Evolutionary conservation across 768 basidiomycete species (phyloP).

Genomic region (Termitomyces sp.): DNA sequence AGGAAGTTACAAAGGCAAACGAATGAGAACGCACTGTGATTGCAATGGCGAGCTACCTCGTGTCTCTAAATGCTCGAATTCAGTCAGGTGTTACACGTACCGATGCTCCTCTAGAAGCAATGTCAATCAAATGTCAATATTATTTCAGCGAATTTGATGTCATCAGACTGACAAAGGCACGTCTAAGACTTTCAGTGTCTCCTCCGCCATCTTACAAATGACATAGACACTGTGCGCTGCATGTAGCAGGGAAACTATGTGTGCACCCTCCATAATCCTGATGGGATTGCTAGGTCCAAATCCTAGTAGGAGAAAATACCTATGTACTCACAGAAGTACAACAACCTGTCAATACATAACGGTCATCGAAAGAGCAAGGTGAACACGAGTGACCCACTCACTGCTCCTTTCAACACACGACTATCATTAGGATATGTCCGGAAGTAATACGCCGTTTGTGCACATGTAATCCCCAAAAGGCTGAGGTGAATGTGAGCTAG

Average conservation of each 20-base stretch:
- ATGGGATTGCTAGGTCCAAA: neutral
- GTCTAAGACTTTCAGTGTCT: neutral
- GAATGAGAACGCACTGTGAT: neutral
- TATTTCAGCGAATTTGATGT: neutral
- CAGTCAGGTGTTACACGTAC: neutral
- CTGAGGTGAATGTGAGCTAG: neutral
- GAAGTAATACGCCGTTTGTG: neutral
- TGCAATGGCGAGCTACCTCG: neutral
- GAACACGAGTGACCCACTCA: neutral
- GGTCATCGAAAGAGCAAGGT: too few relatives aligned
- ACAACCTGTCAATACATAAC: too few relatives aligned
- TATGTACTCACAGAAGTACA: neutral
- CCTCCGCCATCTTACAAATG: neutral
- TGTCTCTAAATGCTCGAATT: neutral
- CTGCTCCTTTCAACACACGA: neutral
- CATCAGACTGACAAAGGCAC: neutral
- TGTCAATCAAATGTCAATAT: neutral
- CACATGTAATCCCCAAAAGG: neutral
- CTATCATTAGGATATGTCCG: neutral
- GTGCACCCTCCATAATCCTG: neutral
- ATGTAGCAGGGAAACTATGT: neutral
- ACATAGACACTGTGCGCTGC: neutral
- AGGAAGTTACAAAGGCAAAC: neutral
- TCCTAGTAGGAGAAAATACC: neutral
- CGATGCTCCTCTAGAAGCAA: neutral